Base-by-base conservation (phyloP, 2,329 filamentous ascomycete genomes). In the Podosphaera aphanis region DNA sequence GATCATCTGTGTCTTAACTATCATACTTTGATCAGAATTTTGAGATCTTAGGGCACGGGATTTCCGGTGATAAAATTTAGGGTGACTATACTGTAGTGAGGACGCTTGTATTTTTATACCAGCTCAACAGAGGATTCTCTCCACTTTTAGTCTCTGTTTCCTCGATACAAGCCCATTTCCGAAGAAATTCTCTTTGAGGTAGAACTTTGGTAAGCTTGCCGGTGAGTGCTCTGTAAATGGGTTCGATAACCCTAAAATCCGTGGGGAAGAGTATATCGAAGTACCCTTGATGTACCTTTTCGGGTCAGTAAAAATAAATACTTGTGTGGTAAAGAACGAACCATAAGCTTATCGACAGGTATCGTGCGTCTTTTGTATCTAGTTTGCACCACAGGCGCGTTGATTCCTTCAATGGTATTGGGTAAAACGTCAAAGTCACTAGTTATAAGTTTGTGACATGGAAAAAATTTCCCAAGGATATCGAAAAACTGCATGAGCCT, bases 191-290 rank as follows among this genome's bases (percentile, higher is more conserved):
- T 59, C 88, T 84, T 57, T 98, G 90, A 33, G 79, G 76, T 60
- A 78, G 72, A 44, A 93, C 83, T 44, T 80, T 73, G 2, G 86
- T 93, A 55, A 95, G 67, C 60, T 92, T 90, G 27, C 88, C 88
- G 0, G 90, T 98, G 55, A 95, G 76, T 49, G 84, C 84, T 47
- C 83, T 78, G 64, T 98, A 98, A 54, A 95, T 76, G 55, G 84
- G 77, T 62, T 95, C 85, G 63, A 90, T 79, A 53, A 93, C 79
- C 50, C 73, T 70, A 60, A 98, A 98, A 62, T 98, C 81, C 10
- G 90, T 98, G 0, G 90, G 90, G 65, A 98, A 98, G 59, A 98
- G 77, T 56, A 98, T 94, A 60, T 98, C 92, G 59, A 98, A 98
- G 63, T 93, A 95, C 40, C 90, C 92, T 65, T 98, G 92, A 61